Evolutionary conservation across 2,329 filamentous ascomycete genomes (phyloP).

Genomic region (Aureobasidium sp.): DNA sequence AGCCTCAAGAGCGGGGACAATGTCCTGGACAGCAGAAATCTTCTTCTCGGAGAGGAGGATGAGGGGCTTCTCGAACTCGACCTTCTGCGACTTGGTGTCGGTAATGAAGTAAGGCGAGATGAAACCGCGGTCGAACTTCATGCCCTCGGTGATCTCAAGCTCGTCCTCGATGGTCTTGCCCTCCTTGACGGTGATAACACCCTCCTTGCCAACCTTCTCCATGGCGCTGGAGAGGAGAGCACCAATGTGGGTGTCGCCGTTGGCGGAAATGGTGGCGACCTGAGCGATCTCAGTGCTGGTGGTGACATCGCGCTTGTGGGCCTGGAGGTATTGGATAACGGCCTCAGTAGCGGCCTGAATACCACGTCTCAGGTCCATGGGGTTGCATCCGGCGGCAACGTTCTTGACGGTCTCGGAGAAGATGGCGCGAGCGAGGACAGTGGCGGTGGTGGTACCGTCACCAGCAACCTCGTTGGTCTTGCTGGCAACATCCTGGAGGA

Average conservation of each 20-base stretch:
- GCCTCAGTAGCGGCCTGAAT: constrained; percentile 94
- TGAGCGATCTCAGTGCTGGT: constrained; percentile 95
- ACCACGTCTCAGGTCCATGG: constrained; percentile 95
- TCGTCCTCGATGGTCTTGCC: constrained; percentile 97
- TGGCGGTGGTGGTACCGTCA: constrained; percentile 97
- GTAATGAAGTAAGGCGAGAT: constrained; percentile 99
- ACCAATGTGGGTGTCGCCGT: constrained; percentile 92
- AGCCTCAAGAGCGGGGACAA: constrained; percentile 94
- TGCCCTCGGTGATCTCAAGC: constrained; percentile 98
- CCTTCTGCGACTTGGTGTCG: constrained; percentile 96
- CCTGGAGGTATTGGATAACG: constrained; percentile 87
- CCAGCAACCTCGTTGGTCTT: constrained; percentile 99
- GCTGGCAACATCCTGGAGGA: constrained; percentile 95
- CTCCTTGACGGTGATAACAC: constrained; percentile 99
- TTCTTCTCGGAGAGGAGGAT: constrained; percentile 99
- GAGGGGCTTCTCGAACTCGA: constrained; percentile 98
- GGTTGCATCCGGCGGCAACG: constrained; percentile 97
- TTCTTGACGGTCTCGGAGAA: constrained; percentile 99
- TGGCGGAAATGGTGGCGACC: constrained; percentile 96
- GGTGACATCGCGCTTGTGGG: constrained; percentile 97
- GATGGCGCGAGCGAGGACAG: constrained; percentile 92
- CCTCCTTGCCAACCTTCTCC: constrained; percentile 99
- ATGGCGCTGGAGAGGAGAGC: constrained; percentile 95
- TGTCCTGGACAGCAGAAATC: constrained; percentile 98
- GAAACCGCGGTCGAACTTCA: constrained; percentile 99